Evolutionary conservation across 352 stramenopile genomes (phyloP).

Genomic region (Phytophthora nicotianae): DNA sequence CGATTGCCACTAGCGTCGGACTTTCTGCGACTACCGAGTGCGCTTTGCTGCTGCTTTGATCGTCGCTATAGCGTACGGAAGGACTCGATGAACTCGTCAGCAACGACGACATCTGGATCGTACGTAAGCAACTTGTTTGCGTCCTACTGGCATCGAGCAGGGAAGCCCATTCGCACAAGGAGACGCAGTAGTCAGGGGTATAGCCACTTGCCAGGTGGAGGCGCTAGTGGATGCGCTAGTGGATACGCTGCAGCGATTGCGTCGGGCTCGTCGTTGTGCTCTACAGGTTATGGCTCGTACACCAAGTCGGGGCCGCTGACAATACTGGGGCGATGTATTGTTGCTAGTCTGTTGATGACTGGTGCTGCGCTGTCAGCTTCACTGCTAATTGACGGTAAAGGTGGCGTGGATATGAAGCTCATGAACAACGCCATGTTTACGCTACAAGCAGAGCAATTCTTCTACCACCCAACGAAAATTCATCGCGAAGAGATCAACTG

Average conservation of each 20-base stretch:
- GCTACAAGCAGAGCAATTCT: slow-evolving; percentile 62
- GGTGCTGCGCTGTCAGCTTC: slow-evolving; percentile 48
- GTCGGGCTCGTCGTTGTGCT: slow-evolving; percentile 30
- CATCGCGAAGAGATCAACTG: slow-evolving; percentile 70
- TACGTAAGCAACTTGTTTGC: slow-evolving; percentile 52
- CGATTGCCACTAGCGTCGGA: slow-evolving; percentile 59
- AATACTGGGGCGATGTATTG: slow-evolving; percentile 36
- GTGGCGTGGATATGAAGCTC: slow-evolving; percentile 70
- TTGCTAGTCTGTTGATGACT: slow-evolving; percentile 35
- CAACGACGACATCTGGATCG: slow-evolving; percentile 9
- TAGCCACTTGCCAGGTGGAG: slow-evolving; percentile 26
- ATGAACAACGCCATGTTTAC: slow-evolving; percentile 77
- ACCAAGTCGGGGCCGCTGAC: slow-evolving; percentile 39
- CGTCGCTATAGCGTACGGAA: slow-evolving; percentile 42
- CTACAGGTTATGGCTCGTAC: slow-evolving; percentile 27
- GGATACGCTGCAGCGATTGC: slow-evolving; percentile 31
- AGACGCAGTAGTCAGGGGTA: slow-evolving; percentile 32
- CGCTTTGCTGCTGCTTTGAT: slow-evolving; percentile 40
- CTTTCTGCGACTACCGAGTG: slow-evolving; percentile 47
- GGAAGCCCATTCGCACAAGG: slow-evolving; percentile 22
- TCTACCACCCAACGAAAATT: slow-evolving; percentile 41
- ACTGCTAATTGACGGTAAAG: slow-evolving; percentile 46
- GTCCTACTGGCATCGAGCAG: slow-evolving; percentile 42
- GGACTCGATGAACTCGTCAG: slow-evolving; percentile 46
- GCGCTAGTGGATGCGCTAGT: slow-evolving; percentile 24